Evolutionary conservation across 805 yeast species (phyloP).

Genomic region (Suhomyces prunicola): DNA sequence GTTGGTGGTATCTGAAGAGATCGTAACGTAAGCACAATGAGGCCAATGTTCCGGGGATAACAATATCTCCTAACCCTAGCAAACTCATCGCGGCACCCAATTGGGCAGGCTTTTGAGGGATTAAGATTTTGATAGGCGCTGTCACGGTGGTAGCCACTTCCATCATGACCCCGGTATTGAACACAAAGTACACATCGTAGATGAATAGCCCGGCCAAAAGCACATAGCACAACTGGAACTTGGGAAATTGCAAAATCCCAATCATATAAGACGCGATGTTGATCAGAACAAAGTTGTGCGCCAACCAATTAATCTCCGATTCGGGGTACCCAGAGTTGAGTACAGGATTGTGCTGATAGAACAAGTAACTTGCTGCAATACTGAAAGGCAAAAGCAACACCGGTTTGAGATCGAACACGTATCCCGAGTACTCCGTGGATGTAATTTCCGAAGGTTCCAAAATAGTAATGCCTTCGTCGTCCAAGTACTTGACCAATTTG

Average conservation of each 20-base stretch:
- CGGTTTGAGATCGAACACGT: conserved; percentile 19
- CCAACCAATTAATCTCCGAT: conserved; percentile 41
- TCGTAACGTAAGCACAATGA: conserved; percentile 57
- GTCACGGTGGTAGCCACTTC: conserved; percentile 56
- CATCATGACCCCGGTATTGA: conserved; percentile 58
- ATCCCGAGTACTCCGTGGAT: conserved; percentile 18
- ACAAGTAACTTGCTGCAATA: conserved; percentile 11
- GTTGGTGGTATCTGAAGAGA: conserved; percentile 27
- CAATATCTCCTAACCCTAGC: conserved; percentile 66
- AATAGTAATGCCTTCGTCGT: conserved; percentile 11
- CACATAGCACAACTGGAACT: conserved; percentile 44
- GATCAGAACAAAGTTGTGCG: conserved; percentile 42
- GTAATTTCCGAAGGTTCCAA: conserved; percentile 8
- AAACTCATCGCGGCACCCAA: conserved; percentile 27
- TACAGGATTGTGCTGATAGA: conserved; percentile 12
- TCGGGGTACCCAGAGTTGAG: conserved; percentile 6
- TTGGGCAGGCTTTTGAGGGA: conserved; percentile 33
- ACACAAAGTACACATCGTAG: conserved; percentile 68
- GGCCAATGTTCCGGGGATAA: conserved; percentile 55
- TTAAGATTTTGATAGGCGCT: conserved; percentile 49
- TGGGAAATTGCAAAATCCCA: conserved; percentile 34
- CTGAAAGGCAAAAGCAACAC: conserved; percentile 15
- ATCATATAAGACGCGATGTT: conserved; percentile 46
- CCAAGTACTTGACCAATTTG: conserved; percentile 9
- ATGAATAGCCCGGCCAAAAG: conserved; percentile 49